Conservation (phyloP, 1,284 basidiomycete species). For the Jaminaea rosea region DNA sequence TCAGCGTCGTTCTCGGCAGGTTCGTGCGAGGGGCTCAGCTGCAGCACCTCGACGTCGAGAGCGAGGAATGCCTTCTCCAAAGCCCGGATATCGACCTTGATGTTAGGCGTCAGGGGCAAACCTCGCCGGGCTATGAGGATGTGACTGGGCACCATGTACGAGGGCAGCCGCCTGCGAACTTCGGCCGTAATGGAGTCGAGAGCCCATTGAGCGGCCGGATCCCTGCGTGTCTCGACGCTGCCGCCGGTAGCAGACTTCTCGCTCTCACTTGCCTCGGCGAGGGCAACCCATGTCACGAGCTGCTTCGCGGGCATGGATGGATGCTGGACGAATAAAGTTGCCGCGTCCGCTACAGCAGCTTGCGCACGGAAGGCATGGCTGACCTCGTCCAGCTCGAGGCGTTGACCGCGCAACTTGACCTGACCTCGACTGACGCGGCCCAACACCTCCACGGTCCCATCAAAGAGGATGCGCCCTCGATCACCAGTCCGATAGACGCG, state of each 20-base stretch:
- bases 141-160: slow-evolving; percentile 40
- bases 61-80: slow-evolving; percentile 15
- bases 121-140: slow-evolving; percentile 18
- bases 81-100: slow-evolving; percentile 36
- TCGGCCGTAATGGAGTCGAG: slow-evolving; percentile 1
- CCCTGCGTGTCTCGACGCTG: slow-evolving; percentile 1
- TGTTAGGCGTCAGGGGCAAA: slow-evolving; percentile 42
- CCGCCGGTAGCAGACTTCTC: neutral
- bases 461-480: slow-evolving; percentile 35
- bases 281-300: slow-evolving; percentile 34
- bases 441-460: slow-evolving; percentile 36
- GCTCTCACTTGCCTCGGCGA: no score
- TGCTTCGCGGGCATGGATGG: slow-evolving; percentile 28
- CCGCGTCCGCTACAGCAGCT: slow-evolving; percentile 20
- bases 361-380: slow-evolving; percentile 23
- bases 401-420: slow-evolving; percentile 45
- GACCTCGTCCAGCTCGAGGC: slow-evolving; percentile 45
- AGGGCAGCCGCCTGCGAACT: slow-evolving; percentile 21
- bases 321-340: slow-evolving; percentile 37
- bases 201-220: neutral
- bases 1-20: slow-evolving; percentile 3
- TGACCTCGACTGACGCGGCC: slow-evolving; percentile 39
- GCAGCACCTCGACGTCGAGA: slow-evolving; percentile 11
- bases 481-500: slow-evolving; percentile 44
- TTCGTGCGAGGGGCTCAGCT: slow-evolving; percentile 11